Evolutionary conservation across 2,329 filamentous ascomycete species (phyloP).

Genomic region (Aspergillus sp.): DNA sequence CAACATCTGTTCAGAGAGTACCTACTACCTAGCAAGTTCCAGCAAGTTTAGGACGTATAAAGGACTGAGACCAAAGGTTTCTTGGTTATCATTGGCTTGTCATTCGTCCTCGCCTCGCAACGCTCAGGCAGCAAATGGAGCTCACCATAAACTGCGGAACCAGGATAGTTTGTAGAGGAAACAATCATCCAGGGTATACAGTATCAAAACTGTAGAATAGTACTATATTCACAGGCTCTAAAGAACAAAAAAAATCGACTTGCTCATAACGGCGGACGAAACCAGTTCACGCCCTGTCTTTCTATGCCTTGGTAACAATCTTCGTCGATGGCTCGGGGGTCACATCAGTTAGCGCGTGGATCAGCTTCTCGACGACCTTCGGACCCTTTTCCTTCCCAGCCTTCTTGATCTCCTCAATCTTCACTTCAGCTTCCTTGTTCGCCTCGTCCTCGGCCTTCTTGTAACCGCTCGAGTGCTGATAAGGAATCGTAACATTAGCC

Average conservation of each 20-base stretch:
- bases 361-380: slow-evolving; percentile 79
- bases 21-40: too few species aligned
- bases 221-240: slow-evolving; percentile 22
- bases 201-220: slow-evolving; percentile 15
- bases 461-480: slow-evolving; percentile 89
- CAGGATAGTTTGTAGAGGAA: background rate
- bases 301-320: slow-evolving; percentile 43
- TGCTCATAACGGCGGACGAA: slow-evolving; percentile 12
- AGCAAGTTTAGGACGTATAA: background rate
- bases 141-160: background rate
- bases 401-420: slow-evolving; percentile 80
- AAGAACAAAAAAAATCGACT: slow-evolving; percentile 22
- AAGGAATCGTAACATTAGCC: slow-evolving; percentile 8
- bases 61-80: too few species aligned
- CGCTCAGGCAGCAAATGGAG: too few species aligned
- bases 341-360: slow-evolving; percentile 83
- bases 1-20: background rate
- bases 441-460: slow-evolving; percentile 79
- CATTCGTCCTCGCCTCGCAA: too few species aligned
- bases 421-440: slow-evolving; percentile 76
- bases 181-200: slow-evolving; percentile 8
- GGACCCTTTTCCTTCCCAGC: slow-evolving; percentile 79
- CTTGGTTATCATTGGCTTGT: too few species aligned
- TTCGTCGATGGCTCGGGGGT: slow-evolving; percentile 69
- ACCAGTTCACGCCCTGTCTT: slow-evolving; percentile 11